These are phyloP conservation scores for Ophiostoma populinum DNA, from an alignment of 2,329 filamentous ascomycete species.

Conservation along the genomic window DNA sequence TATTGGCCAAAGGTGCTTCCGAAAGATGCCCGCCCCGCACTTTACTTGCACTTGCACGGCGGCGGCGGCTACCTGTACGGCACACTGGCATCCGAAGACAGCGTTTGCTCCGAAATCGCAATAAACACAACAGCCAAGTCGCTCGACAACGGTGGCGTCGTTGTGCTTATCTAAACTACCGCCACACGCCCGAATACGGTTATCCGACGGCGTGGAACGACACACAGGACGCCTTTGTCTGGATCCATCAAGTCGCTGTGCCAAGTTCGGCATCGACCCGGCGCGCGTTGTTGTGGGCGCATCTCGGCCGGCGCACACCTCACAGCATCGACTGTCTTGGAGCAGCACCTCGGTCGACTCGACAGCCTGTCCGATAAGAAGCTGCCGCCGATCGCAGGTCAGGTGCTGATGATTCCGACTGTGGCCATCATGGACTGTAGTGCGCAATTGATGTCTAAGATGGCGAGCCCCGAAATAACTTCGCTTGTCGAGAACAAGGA, in stretches of 20 bases:
- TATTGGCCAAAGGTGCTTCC: conserved; percentile 21
- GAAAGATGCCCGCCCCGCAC: conserved; percentile 28
- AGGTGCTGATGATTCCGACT: conserved; percentile 19
- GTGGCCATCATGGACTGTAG: conserved; percentile 16
- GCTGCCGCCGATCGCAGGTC: conserved; percentile 21
- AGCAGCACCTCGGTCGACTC: conserved; percentile 5
- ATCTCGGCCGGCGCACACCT: conserved; percentile 20
- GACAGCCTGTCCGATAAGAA: conserved; percentile 27
- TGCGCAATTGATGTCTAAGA: conserved; percentile 15
- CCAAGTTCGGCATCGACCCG: conserved; percentile 13
- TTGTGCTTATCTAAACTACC: conserved; percentile 29
- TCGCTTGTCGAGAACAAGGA: conserved; percentile 17
- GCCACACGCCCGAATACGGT: conserved; percentile 35
- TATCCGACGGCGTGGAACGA: conserved; percentile 38
- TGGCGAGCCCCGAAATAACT: conserved; percentile 23
- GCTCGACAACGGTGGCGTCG: conserved; percentile 13
- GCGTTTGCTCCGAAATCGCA: conserved; percentile 29
- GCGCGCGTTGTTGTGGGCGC: conserved; percentile 20
- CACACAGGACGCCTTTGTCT: conserved; percentile 33
- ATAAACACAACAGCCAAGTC: conserved; percentile 13
- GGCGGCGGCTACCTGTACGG: conserved; percentile 31
- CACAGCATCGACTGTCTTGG: conserved; percentile 4
- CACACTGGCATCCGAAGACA: conserved; percentile 33
- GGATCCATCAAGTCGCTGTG: conserved; percentile 28
- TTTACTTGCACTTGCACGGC: conserved; percentile 12